Base-by-base conservation (phyloP, 208 protist species). In the Leishmania arabica region DNA sequence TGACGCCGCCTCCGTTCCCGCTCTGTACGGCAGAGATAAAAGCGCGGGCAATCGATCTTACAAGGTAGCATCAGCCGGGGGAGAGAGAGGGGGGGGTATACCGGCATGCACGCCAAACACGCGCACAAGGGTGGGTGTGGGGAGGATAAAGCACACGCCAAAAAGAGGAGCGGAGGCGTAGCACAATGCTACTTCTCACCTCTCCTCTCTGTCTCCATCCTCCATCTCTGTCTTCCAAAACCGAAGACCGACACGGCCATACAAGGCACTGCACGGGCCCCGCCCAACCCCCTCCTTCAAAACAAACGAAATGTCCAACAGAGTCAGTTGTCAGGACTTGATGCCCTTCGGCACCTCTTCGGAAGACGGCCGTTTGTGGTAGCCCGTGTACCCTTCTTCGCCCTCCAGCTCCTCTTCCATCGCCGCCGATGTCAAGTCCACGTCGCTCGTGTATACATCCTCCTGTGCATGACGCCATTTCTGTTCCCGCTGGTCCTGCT, bases 331-430 rank as follows among this genome's bases (percentile, higher is more conserved):
- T 65, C 47, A 80, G 31, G 40, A 77, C 45, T 62, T 27, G 54
- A 75, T 56, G 42, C 70, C 81, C 42, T 84, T 78, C 19, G 68
- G 34, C 9, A 78, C 31, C 42, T 77, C 83, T 45, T 64, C 68
- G 65, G n/a, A 80, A 34, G 34, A 71, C 27, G 82, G 76, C 66
- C 80, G 68, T 40, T 86, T 84, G 72, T 91, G 82, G 74, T 90
- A 88, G 34, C 84, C 85, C 21, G 89, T 89, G 84, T 90, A 91
- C 34, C 88, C 89, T 40, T 87, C 88, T 17, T 90, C 88, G 24
- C 81, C 86, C 4, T 88, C 83, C 64, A 86, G 76, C 82, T 92
- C 90, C 49, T 88, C 84, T 75, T 92, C 84, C 72, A 82, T 83
- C 65, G 74, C 65, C 11, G 54, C 79, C 27, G 85, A 84, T 9